Conservation (phyloP, 257 asterid genomes). For the Striga asiatica region DNA sequence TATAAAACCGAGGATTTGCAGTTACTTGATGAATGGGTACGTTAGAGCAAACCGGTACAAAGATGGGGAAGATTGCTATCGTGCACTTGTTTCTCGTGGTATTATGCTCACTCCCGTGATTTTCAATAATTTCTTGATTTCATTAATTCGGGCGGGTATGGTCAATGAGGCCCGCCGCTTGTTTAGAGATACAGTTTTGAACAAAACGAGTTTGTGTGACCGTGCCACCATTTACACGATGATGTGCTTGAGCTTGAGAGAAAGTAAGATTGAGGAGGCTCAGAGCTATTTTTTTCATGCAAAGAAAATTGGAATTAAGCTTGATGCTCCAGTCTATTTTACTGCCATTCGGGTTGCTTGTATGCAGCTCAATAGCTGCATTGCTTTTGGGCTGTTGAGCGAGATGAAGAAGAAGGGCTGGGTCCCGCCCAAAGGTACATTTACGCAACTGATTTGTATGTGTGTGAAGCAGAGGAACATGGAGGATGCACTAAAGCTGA, state of each 20-base stretch:
- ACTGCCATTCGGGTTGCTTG: constrained; percentile 53
- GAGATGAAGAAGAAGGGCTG: constrained; percentile 67
- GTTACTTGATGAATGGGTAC: constrained; percentile 43
- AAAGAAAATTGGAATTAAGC: constrained; percentile 36
- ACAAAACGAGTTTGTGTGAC: constrained; percentile 34
- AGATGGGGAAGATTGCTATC: constrained; percentile 56
- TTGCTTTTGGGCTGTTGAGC: constrained; percentile 42
- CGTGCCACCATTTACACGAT: constrained; percentile 43
- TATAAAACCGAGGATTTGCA: constrained; percentile 30
- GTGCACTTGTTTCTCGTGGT: constrained; percentile 31
- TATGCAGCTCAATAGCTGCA: constrained; percentile 23
- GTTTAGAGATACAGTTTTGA: constrained; percentile 28
- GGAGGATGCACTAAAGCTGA: constrained; percentile 51
- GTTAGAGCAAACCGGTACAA: constrained; percentile 33
- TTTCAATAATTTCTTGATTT: constrained; percentile 35
- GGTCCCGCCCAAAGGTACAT: constrained; percentile 56
- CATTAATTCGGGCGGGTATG: constrained; percentile 39
- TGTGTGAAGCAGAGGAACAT: constrained; percentile 58
- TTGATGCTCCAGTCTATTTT: constrained; percentile 33
- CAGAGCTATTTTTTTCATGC: constrained; percentile 40
- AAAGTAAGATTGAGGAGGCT: constrained; percentile 50
- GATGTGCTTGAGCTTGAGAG: constrained; percentile 51
- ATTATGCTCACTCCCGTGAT: constrained; percentile 21
- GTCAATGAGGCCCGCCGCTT: constrained; percentile 29
- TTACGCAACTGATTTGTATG: constrained; percentile 36